These are phyloP conservation scores for Scheffersomyces parashehatae DNA, from an alignment of 1,139 yeast genomes.

Conservation along the genomic window DNA sequence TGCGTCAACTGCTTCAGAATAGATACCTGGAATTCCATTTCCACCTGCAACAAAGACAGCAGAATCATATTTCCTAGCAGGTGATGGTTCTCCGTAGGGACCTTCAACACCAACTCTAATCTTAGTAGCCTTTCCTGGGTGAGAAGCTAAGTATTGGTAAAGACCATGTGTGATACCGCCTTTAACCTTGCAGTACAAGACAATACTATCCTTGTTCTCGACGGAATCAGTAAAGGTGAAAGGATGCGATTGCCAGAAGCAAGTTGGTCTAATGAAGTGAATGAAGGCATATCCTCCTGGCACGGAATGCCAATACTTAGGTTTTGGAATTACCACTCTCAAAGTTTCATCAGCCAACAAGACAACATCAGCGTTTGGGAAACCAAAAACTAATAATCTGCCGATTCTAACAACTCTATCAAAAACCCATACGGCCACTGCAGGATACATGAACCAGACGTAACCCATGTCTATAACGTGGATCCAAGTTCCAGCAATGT, in stretches of 20 bases:
- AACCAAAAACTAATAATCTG: slow-evolving; percentile 15
- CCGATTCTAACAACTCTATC: slow-evolving; percentile 16
- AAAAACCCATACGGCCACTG: slow-evolving; percentile 19
- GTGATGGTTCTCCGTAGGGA: slow-evolving; percentile 38
- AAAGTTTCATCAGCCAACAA: slow-evolving; percentile 18
- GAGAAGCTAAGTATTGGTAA: slow-evolving; percentile 26
- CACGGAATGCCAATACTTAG: slow-evolving; percentile 17
- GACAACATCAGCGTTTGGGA: slow-evolving; percentile 15
- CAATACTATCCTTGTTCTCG: slow-evolving; percentile 22
- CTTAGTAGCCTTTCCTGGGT: slow-evolving; percentile 24
- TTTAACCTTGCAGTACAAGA: slow-evolving; percentile 35
- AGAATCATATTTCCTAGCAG: slow-evolving; percentile 30
- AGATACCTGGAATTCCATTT: slow-evolving; percentile 45
- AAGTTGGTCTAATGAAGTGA: slow-evolving; percentile 20
- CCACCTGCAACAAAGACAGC: slow-evolving; percentile 45
- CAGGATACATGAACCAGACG: slow-evolving; percentile 15
- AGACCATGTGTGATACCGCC: slow-evolving; percentile 38
- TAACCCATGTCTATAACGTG: slow-evolving; percentile 19
- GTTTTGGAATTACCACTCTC: slow-evolving; percentile 16
- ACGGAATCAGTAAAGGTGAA: slow-evolving; percentile 34
- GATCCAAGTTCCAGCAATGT: slow-evolving; percentile 16
- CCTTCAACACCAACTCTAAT: slow-evolving; percentile 44
- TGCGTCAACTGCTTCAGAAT: slow-evolving; percentile 36
- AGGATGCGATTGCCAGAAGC: slow-evolving; percentile 48
- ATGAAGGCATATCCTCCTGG: slow-evolving; percentile 24